Evolutionary conservation across 495 filamentous ascomycete genomes (phyloP).

Genomic region (Letharia lupina): DNA sequence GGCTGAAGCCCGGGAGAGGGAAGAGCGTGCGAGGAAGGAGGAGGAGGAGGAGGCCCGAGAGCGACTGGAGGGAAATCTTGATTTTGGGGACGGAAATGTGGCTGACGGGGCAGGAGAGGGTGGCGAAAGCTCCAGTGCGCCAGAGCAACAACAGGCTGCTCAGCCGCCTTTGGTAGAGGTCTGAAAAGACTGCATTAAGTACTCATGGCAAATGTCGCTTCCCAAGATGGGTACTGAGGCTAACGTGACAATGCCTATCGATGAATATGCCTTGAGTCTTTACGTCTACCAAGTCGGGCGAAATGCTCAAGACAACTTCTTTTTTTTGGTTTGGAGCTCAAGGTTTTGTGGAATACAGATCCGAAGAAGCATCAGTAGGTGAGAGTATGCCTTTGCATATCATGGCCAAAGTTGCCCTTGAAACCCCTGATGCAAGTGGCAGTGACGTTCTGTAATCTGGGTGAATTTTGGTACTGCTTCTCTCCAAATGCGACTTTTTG

Average conservation of each 20-base stretch:
- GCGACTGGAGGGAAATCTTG: slow-evolving; percentile 11
- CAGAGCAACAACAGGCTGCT: slow-evolving; percentile 8
- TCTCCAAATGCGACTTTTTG: not conserved
- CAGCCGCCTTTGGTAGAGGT: slow-evolving; percentile 18
- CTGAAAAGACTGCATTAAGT: not conserved
- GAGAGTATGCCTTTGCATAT: not conserved
- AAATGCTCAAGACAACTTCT: not conserved
- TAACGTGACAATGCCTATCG: not conserved
- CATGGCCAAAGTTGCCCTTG: not conserved
- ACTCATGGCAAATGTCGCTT: not conserved
- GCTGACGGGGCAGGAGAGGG: slow-evolving; percentile 3
- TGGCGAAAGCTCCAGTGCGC: slow-evolving; percentile 11
- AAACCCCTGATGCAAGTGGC: not conserved
- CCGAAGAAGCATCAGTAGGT: not conserved
- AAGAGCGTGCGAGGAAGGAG: slow-evolving; percentile 36
- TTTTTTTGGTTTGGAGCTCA: not conserved
- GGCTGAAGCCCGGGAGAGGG: slow-evolving; percentile 40
- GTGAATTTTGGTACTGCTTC: not conserved
- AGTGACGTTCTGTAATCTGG: not conserved
- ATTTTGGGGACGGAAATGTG: not conserved
- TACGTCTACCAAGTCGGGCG: not conserved
- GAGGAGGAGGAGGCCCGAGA: slow-evolving; percentile 30
- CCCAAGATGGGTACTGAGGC: not conserved
- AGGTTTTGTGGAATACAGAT: not conserved
- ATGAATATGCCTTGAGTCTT: not conserved